These are phyloP conservation scores for Mycosphaerella arachidis DNA, from an alignment of 2,329 filamentous ascomycete genomes.

Conservation along the genomic window DNA sequence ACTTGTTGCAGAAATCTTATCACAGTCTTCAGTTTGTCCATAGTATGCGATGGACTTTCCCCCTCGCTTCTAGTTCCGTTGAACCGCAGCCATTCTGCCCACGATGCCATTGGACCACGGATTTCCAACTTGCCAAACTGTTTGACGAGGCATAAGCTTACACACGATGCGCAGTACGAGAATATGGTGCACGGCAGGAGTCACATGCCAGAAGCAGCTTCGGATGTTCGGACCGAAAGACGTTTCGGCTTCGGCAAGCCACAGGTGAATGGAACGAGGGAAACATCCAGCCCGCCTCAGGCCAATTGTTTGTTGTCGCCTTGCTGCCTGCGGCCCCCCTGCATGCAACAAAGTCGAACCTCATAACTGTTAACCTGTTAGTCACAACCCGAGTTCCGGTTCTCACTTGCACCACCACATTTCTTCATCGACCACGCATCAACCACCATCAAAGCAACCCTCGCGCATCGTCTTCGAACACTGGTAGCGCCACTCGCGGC, in stretches of 20 bases:
- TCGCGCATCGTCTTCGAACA: background rate
- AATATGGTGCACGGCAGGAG: background rate
- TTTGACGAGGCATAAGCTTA: too few species aligned
- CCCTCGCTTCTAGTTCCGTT: background rate
- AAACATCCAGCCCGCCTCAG: background rate
- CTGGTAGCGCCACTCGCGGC: background rate
- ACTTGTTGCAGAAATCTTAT: background rate
- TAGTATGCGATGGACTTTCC: background rate
- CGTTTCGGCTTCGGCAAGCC: background rate
- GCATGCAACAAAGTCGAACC: background rate
- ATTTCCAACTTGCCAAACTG: too few species aligned
- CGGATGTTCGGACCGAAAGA: background rate
- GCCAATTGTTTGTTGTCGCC: background rate
- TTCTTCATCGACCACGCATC: background rate
- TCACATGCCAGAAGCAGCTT: background rate
- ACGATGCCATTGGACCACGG: too few species aligned
- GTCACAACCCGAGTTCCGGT: background rate
- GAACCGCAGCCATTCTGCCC: background rate
- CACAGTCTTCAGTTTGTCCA: background rate
- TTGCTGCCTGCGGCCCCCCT: slow-evolving; percentile 1
- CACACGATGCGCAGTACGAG: background rate
- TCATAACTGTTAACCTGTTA: background rate
- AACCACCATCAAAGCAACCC: background rate
- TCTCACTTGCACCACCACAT: background rate
- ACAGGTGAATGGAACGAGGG: background rate